Evolutionary conservation across 345 rosid species (phyloP), one percentile per base, ranked within the genome.

Genomic region (Corymbia maculata): DNA sequence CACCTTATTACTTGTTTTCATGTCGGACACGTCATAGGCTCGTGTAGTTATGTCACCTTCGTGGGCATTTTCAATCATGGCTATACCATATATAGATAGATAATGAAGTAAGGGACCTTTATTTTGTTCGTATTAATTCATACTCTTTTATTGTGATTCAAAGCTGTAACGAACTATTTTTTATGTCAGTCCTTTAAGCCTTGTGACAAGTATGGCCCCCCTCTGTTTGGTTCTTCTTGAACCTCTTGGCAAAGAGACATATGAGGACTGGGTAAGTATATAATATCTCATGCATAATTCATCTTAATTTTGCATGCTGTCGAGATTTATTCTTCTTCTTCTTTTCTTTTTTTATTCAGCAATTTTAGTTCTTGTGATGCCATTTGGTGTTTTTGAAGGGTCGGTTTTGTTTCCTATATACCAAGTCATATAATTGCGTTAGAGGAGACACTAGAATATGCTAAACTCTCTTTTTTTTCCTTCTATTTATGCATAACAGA

Each of bases 221-320:
- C 92, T 98, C 91, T 92, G 93, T 91, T 79, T 97, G 96, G 99
- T 98, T 94, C 99, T 98, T 92, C 93, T 98, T 21, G 99, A 94
- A 86, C 97, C 99, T 92, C 98, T 98, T 86, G 89, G 96, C 79
- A 98, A 98, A 92, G 99, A 98, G 94, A 99, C 99, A 50, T 97
- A 95, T 90, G 99, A 98, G 93, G 99, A 97, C 90, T 96, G 98
- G 98, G 98, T 98, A 91, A 93, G 96, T 91, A 79, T 36, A 36
- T 50, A 88, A 32, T 53, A 50, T 28, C 47, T 80, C 61, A 51
- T 89, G 64, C 85, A 1, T 51, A 50, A 13, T 36, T 89, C 3
- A 7, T 89, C 88, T 16, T 92, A 52, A 13, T 86, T 86, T 86
- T 79, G 52, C 75, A 0, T 79, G 51, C 68, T 80, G 86, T 86